Evolutionary conservation across 495 filamentous ascomycete genomes (phyloP).

Genomic region (Monascus purpureus): DNA sequence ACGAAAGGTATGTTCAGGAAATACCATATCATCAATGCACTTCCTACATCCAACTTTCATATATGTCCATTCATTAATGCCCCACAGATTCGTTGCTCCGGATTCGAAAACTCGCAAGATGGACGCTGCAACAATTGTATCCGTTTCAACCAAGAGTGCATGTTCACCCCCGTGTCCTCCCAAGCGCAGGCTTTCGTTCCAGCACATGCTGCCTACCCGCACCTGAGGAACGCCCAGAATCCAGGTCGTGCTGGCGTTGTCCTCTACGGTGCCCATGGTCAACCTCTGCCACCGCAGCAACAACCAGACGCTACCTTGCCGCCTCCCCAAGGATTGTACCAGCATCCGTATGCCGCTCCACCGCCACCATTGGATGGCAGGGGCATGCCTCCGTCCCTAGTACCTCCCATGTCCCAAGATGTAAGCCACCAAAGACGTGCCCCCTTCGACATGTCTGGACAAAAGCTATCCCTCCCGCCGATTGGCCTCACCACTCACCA

Average conservation of each 20-base stretch:
- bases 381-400: slow-evolving; percentile 25
- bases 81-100: slow-evolving; percentile 67
- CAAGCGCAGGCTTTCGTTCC: slow-evolving; percentile 77
- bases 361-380: slow-evolving; percentile 18
- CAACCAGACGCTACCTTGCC: slow-evolving; percentile 35
- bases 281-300: slow-evolving; percentile 48
- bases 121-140: slow-evolving; percentile 70
- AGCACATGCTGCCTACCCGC: slow-evolving; percentile 56
- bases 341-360: slow-evolving; percentile 17
- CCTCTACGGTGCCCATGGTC: slow-evolving; percentile 65
- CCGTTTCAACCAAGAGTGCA: slow-evolving; percentile 71
- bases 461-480: slow-evolving; percentile 3
- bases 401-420: slow-evolving; percentile 24
- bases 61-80: background rate
- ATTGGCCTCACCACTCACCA: slow-evolving; percentile 8
- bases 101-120: slow-evolving; percentile 63
- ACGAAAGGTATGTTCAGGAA: slow-evolving; percentile 57
- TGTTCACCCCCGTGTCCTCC: slow-evolving; percentile 74
- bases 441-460: background rate
- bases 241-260: slow-evolving; percentile 29
- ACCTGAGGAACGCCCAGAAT: slow-evolving; percentile 37
- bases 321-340: slow-evolving; percentile 35
- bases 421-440: background rate
- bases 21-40: no score
- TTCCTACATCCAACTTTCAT: no score